Evolutionary conservation across 1,139 yeast species (phyloP), one percentile per base, ranked within the genome.

Genomic region (Saccharomyces hybrid): DNA sequence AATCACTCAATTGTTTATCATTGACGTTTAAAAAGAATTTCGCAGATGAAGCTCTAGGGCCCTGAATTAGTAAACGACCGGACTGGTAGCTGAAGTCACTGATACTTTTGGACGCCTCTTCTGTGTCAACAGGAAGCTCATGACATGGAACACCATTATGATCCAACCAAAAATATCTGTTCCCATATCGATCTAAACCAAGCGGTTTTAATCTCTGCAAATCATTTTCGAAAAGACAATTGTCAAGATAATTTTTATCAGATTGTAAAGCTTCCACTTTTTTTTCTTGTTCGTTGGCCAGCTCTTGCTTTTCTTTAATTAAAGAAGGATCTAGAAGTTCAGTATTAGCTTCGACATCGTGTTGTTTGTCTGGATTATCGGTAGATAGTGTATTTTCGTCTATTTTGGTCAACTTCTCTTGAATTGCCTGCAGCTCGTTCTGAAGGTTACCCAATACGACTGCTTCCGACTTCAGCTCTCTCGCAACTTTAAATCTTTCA

Each of bases 111-210:
- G 73, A 76, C 24, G 74, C 78, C 52, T 76, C 80, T 49, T 81
- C 69, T 24, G 80, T 75, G 68, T 90, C 97, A 60, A 83, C 81
- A 4, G 88, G 96, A 59, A 87, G 78, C 64, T 89, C 96, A 48
- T 80, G 44, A 38, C 24, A 38, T 8, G 90, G 88, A 54, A 88
- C 76, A 0, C 98, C 99, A 66, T 86, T 86, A 60, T 80, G 78
- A 67, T 93, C 98, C 67, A 91, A 84, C 96, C 96, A 93, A 95
- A 96, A 95, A 69, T 91, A 93, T 61, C 93, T 77, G 71, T 93
- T 95, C 68, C 76, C 89, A 58, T 81, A 80, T 55, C 96, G 76
- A 69, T 93, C 99, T 59, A 83, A 80, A 3, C 99, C 99, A 29
- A 93, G 73, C 52, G 82, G 76, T 57, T 81, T 81, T 48, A 90